Evolutionary conservation across 2,329 filamentous ascomycete species (phyloP), one percentile per base, ranked within the genome.

Genomic region (Arthrinium puccinioides): DNA sequence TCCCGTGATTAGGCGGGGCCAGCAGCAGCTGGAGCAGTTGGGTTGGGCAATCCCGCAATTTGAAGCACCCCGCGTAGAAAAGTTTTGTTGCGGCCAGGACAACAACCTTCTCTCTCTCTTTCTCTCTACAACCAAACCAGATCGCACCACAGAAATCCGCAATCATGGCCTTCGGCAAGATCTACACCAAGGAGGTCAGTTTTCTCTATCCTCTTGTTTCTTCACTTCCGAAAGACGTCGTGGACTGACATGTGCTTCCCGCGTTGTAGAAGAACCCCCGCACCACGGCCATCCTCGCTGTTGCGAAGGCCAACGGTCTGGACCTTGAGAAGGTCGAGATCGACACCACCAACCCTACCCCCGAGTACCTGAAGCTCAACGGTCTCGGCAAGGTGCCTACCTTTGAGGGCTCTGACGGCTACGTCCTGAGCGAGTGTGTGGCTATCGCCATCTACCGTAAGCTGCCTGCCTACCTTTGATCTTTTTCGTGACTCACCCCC

Each of bases 391-490:
- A 90, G 77, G 74, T 97, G 60, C 92, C 92, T 50, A 84, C 88
- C 60, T 97, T 98, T 62, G 77, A 90, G 57, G 89, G 89, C 62
- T 74, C 82, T 60, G 92, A 98, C 69, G 90, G 89, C 66, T 97
- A 85, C 69, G 72, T 79, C 56, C 79, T 98, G 55, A 82, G 78
- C 48, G 92, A 98, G 82, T 75, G 66, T 68, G 89, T 97, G 57
- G 92, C 92, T 66, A 90, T 98, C 60, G 87, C 88, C 62, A 86
- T 98, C 74, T 98, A 97, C 76, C 71, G 92, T 98, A 86, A 59
- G 90, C 87, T 30, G 36, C 37, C 32, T 42, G 33, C 32, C 32
- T 43, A 37, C 40, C 38, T 42, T 29, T 34, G 15, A 41, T 42
- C 11, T 41, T 33, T 40, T 41, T 29, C 27, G 25, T 33, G 23